phyloP scores from a whole-genome alignment of 1,284 basidiomycete species.

The Pterulicium gracile region DNA sequence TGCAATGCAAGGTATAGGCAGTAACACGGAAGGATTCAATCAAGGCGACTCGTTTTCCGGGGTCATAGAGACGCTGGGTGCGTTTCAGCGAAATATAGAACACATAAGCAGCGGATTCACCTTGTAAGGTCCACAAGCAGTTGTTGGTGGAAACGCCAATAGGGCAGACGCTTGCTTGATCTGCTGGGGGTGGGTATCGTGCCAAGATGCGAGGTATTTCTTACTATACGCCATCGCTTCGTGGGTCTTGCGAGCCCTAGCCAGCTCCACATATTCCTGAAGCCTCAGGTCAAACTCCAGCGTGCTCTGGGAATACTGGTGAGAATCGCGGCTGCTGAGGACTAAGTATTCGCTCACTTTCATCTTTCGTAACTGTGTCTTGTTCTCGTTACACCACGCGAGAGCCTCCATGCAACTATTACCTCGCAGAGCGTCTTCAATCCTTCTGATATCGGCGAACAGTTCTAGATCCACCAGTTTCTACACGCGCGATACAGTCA shows the following conservation, averaged over 20 bases:
- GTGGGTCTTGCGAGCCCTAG: slow-evolving; percentile 50
- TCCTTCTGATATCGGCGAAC: slow-evolving; percentile 79
- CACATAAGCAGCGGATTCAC: slow-evolving; percentile 22
- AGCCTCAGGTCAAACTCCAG: slow-evolving; percentile 93
- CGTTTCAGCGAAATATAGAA: slow-evolving; percentile 1
- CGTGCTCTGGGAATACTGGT: slow-evolving; percentile 51
- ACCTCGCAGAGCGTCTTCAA: slow-evolving; percentile 68
- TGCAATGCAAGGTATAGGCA: slow-evolving; percentile 75
- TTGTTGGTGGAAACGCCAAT: slow-evolving; percentile 61
- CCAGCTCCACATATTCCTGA: slow-evolving; percentile 94
- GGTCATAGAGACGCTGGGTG: slow-evolving; percentile 70
- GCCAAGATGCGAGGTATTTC: slow-evolving; percentile 79
- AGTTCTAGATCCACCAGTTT: slow-evolving; percentile 84
- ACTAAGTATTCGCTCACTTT: slow-evolving; percentile 42
- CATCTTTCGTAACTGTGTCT: slow-evolving; percentile 81
- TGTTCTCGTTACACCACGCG: slow-evolving; percentile 95
- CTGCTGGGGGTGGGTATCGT: slow-evolving; percentile 66
- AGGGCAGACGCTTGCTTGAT: slow-evolving; percentile 72
- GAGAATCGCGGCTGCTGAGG: slow-evolving; percentile 1
- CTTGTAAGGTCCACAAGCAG: slow-evolving; percentile 62
- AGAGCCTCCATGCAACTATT: slow-evolving; percentile 84
- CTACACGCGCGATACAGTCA: slow-evolving; percentile 24
- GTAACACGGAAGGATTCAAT: slow-evolving; percentile 73
- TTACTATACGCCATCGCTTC: slow-evolving; percentile 82
- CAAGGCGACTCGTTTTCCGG: slow-evolving; percentile 64